phyloP scores from a whole-genome alignment of 2,329 filamentous ascomycete species.

The Leptosphaerulina australis region DNA sequence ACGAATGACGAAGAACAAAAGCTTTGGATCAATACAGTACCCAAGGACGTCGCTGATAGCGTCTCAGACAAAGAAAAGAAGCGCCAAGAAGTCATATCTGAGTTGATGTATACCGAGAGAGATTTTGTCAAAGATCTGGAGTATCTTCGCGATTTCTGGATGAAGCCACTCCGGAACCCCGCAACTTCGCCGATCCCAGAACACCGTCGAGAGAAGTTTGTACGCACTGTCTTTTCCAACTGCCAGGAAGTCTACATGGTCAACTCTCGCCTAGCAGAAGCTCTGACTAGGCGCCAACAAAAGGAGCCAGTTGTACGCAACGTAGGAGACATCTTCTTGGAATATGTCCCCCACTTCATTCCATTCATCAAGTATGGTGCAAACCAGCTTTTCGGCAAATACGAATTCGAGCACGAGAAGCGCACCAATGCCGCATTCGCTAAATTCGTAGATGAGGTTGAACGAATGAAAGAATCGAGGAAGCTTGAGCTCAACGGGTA shows the following conservation, averaged over 20 bases:
- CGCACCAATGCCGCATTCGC: slow-evolving; percentile 82
- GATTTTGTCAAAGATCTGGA: slow-evolving; percentile 99
- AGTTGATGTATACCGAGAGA: slow-evolving; percentile 97
- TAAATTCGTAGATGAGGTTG: slow-evolving; percentile 94
- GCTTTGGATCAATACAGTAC: slow-evolving; percentile 98
- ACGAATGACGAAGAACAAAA: slow-evolving; percentile 95
- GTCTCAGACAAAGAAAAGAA: slow-evolving; percentile 94
- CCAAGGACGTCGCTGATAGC: slow-evolving; percentile 90
- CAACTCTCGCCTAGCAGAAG: slow-evolving; percentile 84
- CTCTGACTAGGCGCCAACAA: slow-evolving; percentile 89
- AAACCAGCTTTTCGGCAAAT: slow-evolving; percentile 95
- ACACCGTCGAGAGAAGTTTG: slow-evolving; percentile 84
- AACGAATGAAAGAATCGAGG: slow-evolving; percentile 91
- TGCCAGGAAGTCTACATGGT: slow-evolving; percentile 93
- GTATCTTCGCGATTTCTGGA: slow-evolving; percentile 98
- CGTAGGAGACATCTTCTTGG: slow-evolving; percentile 91
- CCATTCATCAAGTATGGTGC: slow-evolving; percentile 97
- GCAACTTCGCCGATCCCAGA: slow-evolving; percentile 83
- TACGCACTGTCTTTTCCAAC: slow-evolving; percentile 94
- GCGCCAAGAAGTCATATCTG: slow-evolving; percentile 95
- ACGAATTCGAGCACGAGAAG: slow-evolving; percentile 96
- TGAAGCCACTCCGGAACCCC: slow-evolving; percentile 78
- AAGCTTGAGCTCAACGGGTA: slow-evolving; percentile 98
- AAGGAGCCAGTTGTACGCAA: slow-evolving; percentile 86
- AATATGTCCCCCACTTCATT: slow-evolving; percentile 89